phyloP scores from a whole-genome alignment of 2,329 filamentous ascomycete species.

The Sodiomyces alkalinus region DNA sequence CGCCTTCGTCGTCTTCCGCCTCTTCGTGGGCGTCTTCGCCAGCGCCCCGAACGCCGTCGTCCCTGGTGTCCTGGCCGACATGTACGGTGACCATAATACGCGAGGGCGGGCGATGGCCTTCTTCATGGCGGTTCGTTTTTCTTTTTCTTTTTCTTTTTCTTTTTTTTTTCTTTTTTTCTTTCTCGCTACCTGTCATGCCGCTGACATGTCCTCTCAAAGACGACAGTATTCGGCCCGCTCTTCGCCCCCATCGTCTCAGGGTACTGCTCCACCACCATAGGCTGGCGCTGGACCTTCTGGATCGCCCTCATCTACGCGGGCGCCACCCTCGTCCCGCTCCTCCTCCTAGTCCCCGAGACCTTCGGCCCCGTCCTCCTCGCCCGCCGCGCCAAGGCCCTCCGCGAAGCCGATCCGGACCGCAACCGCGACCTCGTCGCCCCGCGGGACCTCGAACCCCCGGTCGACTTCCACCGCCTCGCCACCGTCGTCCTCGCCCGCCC shows the following conservation, averaged over 20 bases:
- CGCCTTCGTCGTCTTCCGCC: constrained; percentile 37
- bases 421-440: constrained; percentile 36
- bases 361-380: constrained; percentile 43
- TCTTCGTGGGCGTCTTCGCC: constrained; percentile 37
- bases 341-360: constrained; percentile 53
- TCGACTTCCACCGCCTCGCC: constrained; percentile 40
- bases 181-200: background rate
- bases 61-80: constrained; percentile 49
- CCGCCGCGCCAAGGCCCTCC: constrained; percentile 38
- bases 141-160: background rate
- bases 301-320: constrained; percentile 54
- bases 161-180: background rate
- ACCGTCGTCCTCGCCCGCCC: constrained; percentile 58
- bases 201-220: constrained; percentile 16
- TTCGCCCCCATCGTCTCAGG: constrained; percentile 50
- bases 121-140: constrained; percentile 41
- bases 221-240: constrained; percentile 51
- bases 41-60: constrained; percentile 47
- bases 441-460: constrained; percentile 45
- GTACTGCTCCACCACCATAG: constrained; percentile 39
- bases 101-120: constrained; percentile 45
- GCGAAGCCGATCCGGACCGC: constrained; percentile 35
- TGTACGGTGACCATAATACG: constrained; percentile 39
- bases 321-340: constrained; percentile 39
- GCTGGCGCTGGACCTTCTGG: constrained; percentile 60